These are phyloP conservation scores for Apium graveolens DNA, from an alignment of 129 eudicot genomes.

Conservation along the genomic window DNA sequence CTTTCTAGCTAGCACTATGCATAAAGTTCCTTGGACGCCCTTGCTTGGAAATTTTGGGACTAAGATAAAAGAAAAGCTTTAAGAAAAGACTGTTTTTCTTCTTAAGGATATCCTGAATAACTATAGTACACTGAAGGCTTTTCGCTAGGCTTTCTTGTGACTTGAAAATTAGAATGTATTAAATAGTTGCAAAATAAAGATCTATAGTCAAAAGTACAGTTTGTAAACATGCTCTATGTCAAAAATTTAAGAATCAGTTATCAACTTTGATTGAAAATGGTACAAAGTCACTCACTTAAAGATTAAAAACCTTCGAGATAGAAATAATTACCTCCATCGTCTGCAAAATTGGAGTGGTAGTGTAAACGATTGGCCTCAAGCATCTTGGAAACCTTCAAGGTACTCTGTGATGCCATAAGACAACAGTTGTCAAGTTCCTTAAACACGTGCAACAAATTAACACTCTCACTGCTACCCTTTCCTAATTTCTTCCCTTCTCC, in stretches of 20 bases:
- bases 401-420: conserved; percentile 79
- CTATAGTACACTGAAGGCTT: neutral
- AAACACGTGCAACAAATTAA: conserved; percentile 59
- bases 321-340: conserved; percentile 47
- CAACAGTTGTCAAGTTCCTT: conserved; percentile 79
- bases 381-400: conserved; percentile 87
- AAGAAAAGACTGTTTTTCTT: neutral
- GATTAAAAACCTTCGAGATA: neutral
- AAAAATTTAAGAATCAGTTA: neutral
- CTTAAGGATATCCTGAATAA: neutral
- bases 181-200: neutral
- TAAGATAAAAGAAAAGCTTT: neutral
- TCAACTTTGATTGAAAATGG: neutral
- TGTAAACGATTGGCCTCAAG: conserved; percentile 92
- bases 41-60: neutral
- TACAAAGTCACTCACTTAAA: neutral
- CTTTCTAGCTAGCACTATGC: neutral
- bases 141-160: neutral
- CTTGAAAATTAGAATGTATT: neutral
- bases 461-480: conserved; percentile 10
- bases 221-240: neutral
- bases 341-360: conserved; percentile 93
- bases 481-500: conserved; percentile 2
- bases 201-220: neutral
- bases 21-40: neutral